Evolutionary conservation across 768 basidiomycete species (phyloP), one percentile per base, ranked within the genome.

Genomic region (Leccinum uliginosum): DNA sequence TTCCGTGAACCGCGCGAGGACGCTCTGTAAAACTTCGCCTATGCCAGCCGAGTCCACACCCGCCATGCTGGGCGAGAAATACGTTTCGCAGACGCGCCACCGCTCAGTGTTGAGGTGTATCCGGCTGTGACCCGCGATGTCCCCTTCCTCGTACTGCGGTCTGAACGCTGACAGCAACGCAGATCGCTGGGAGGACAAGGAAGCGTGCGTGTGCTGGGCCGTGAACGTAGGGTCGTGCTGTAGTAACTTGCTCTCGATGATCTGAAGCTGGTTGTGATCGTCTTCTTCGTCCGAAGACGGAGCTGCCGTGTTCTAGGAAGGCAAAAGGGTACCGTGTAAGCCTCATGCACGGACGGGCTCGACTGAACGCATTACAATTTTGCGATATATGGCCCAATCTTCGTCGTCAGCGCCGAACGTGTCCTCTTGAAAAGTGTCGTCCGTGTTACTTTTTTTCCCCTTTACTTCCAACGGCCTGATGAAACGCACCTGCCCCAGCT

Each of bases 371-470:
- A 23, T 66, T 68, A 95, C 95, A 57, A 99, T 94, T 74, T 98
- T 94, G 61, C 96, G 91, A 68, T 98, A 98, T 57, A 98, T 93
- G 0, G 88, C 87, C 95, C 96, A 98, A 67, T 98, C 96, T 7
- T 89, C 93, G 67, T 98, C 95, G 62, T 96, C 87, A 17, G 86
- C 87, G 4, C 96, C 94, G 67, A 98, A 99, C 75, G 78, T 86
- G 63, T 98, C 95, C 76, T 98, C 95, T 89, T 43, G 40, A 19
- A 6, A 19, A 45, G 21, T 11, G 7, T n/a, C 30, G 17, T 30
- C n/a, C 38, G 54, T 12, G 60, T 64, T 26, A 59, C 27, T 43
- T 51, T 23, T 34, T 1, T 2, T n/a, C n/a, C n/a, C n/a, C n/a
- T n/a, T 19, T 12, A 5, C 4, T 12, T 19, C 11, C 23, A 12